These are phyloP conservation scores for Mayamaea pseudoterrestris DNA, from an alignment of 108 stramenopile species.

Conservation along the genomic window DNA sequence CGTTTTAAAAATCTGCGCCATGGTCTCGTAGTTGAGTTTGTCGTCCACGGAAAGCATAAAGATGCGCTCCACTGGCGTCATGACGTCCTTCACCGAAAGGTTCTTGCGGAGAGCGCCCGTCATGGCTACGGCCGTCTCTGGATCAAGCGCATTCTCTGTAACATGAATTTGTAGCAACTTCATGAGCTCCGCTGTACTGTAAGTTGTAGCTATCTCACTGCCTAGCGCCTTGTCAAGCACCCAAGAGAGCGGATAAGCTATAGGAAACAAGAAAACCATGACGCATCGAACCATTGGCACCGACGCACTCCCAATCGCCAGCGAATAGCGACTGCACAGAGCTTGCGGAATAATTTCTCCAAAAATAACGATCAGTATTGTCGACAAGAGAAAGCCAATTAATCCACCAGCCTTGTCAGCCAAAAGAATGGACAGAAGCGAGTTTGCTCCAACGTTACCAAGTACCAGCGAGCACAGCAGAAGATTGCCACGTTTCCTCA, in stretches of 20 bases:
- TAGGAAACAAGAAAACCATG: constrained; percentile 37
- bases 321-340: constrained; percentile 81
- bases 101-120: constrained; percentile 84
- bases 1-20: constrained; percentile 90
- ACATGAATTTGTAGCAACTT: constrained; percentile 91
- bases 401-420: constrained; percentile 77
- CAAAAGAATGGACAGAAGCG: constrained; percentile 87
- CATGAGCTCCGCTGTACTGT: constrained; percentile 76
- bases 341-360: constrained; percentile 98
- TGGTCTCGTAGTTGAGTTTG: constrained; percentile 81
- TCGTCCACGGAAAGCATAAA: constrained; percentile 90
- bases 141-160: constrained; percentile 63
- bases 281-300: constrained; percentile 84
- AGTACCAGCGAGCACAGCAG: constrained; percentile 93
- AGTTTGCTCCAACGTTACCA: constrained; percentile 96
- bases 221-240: constrained; percentile 69
- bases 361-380: constrained; percentile 73
- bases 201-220: constrained; percentile 86
- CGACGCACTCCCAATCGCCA: constrained; percentile 73
- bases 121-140: constrained; percentile 87
- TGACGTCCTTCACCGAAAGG: constrained; percentile 77
- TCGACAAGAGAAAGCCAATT: constrained; percentile 85
- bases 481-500: constrained; percentile 89
- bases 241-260: constrained; percentile 70
- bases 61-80: constrained; percentile 86